phyloP scores from a whole-genome alignment of 345 rosid species.

The Pelargonium nanum region DNA sequence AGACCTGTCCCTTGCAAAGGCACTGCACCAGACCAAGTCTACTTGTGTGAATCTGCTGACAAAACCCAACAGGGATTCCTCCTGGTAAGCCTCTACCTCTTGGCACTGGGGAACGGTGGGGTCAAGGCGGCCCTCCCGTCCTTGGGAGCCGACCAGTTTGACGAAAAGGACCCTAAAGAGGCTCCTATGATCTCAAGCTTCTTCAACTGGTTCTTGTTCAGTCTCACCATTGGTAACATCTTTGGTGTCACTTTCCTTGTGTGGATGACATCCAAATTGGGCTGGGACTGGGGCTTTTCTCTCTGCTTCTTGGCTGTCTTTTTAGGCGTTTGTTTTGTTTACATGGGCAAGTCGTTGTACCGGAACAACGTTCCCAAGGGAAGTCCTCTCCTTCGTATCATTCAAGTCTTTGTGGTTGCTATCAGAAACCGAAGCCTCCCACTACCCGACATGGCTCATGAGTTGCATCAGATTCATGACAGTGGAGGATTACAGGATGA shows the following conservation, averaged over 20 bases:
- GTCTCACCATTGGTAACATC: constrained; percentile 10
- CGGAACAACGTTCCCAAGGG: neutral
- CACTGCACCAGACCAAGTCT: constrained; percentile 4
- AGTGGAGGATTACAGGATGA: constrained; percentile 2
- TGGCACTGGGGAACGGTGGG: constrained; percentile 5
- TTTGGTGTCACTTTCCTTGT: constrained; percentile 9
- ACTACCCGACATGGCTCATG: neutral
- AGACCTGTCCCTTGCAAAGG: constrained; percentile 1
- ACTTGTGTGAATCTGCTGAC: constrained; percentile 3
- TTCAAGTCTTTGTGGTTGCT: constrained; percentile 2
- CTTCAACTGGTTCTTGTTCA: constrained; percentile 12
- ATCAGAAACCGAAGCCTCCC: constrained; percentile 3
- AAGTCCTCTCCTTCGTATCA: constrained; percentile 11
- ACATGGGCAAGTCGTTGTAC: constrained; percentile 13
- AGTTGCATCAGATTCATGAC: constrained; percentile 3
- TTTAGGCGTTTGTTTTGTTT: neutral
- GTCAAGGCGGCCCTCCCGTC: constrained; percentile 17
- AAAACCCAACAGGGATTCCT: neutral
- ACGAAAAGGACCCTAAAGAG: constrained; percentile 3
- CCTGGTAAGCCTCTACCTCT: constrained; percentile 1
- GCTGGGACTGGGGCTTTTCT: constrained; percentile 11
- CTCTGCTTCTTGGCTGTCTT: neutral
- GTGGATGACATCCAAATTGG: constrained; percentile 14
- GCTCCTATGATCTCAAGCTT: constrained; percentile 3
- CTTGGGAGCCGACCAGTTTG: constrained; percentile 15